Conservation (phyloP, 2,329 filamentous ascomycete genomes). For the Microcyclospora pomicola region DNA sequence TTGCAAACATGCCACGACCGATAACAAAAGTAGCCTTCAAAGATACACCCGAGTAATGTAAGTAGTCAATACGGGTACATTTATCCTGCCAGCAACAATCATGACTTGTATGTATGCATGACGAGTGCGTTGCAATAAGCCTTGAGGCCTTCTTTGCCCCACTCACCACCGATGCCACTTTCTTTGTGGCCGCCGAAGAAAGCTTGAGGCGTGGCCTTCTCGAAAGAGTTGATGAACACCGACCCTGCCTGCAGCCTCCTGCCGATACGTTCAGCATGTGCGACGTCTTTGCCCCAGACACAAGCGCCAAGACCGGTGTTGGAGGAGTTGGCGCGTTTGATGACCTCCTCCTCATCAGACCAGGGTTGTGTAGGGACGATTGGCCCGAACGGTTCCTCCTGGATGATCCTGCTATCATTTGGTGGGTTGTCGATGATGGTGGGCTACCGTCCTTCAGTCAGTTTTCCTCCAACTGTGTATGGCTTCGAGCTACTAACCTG, state of each 20-base stretch:
- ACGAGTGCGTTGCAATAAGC: constrained; percentile 36
- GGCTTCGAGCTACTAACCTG: constrained; percentile 3
- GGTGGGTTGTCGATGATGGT: constrained; percentile 36
- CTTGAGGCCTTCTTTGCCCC: constrained; percentile 28
- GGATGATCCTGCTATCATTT: constrained; percentile 25
- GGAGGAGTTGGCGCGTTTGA: constrained; percentile 35
- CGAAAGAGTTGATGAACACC: constrained; percentile 42
- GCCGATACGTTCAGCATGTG: constrained; percentile 35
- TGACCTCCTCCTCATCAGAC: constrained; percentile 33
- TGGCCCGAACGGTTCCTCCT: constrained; percentile 40
- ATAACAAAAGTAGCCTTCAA: no score
- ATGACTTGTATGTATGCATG: constrained; percentile 32
- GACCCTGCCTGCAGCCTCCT: constrained; percentile 38
- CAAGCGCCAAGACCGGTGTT: constrained; percentile 40
- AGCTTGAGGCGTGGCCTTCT: constrained; percentile 34
- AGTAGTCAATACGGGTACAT: no score
- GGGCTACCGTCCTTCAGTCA: constrained; percentile 6
- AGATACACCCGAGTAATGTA: no score
- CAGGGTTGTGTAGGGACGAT: constrained; percentile 35
- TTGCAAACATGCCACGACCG: no score
- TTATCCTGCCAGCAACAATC: no score
- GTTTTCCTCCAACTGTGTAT: no score
- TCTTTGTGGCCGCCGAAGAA: constrained; percentile 67
- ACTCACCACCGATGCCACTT: constrained; percentile 18
- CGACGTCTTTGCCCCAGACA: constrained; percentile 39